These are phyloP conservation scores for Boletus tomentosulus DNA, from an alignment of 768 basidiomycete species.

Conservation along the genomic window DNA sequence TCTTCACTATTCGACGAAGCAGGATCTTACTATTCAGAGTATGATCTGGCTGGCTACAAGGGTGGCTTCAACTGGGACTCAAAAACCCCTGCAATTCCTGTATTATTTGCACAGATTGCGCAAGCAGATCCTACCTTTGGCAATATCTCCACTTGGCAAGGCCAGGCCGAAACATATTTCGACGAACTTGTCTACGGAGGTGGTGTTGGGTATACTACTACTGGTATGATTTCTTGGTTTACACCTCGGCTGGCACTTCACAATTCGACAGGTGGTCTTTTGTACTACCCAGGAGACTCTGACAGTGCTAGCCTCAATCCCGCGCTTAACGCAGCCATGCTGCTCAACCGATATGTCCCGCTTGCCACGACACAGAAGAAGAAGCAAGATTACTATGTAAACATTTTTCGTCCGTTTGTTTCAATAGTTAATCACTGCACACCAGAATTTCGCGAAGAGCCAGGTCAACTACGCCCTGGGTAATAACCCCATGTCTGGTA, in stretches of 20 bases:
- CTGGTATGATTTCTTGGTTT: slow-evolving; percentile 40
- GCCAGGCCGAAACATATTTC: slow-evolving; percentile 69
- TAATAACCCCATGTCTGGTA: slow-evolving; percentile 85
- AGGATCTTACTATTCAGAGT: slow-evolving; percentile 54
- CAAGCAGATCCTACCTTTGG: slow-evolving; percentile 51
- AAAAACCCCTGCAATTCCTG: slow-evolving; percentile 69
- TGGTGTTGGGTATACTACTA: slow-evolving; percentile 54
- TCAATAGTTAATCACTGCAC: slow-evolving; percentile 6
- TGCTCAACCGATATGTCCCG: slow-evolving; percentile 71
- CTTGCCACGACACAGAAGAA: slow-evolving; percentile 62
- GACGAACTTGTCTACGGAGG: slow-evolving; percentile 62
- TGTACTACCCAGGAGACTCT: slow-evolving; percentile 83
- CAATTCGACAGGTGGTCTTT: slow-evolving; percentile 57
- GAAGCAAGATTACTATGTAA: slow-evolving; percentile 56
- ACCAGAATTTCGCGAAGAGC: slow-evolving; percentile 63
- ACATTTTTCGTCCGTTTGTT: slow-evolving; percentile 7
- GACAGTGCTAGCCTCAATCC: slow-evolving; percentile 79
- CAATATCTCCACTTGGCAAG: slow-evolving; percentile 64
- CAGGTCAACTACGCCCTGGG: slow-evolving; percentile 85
- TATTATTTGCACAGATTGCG: slow-evolving; percentile 73
- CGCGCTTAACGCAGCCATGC: slow-evolving; percentile 82
- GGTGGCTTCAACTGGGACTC: slow-evolving; percentile 88
- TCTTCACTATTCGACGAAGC: slow-evolving; percentile 60
- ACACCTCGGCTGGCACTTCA: not conserved
- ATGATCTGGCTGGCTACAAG: slow-evolving; percentile 47